A percentile compares a stretch with the other conserved stretches of the same genome.
phyloP scores from a whole-genome alignment of 164 flowering plant genomes.

The Chloranthus sessilifolius region DNA sequence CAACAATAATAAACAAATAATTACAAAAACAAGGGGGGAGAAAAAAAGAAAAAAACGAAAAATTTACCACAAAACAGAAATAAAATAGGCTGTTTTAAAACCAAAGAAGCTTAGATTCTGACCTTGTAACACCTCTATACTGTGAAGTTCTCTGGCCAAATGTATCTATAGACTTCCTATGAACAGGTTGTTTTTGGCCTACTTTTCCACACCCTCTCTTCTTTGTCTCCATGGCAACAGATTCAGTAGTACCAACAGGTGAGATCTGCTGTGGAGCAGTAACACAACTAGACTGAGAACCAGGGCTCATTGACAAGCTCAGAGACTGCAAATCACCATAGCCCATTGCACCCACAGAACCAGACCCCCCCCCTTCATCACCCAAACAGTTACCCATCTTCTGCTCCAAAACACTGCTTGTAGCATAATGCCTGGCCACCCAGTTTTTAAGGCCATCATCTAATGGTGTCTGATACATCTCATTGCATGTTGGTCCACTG shows the following conservation, averaged over 20 bases:
- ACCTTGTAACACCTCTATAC: conserved; percentile 87
- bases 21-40: not conserved
- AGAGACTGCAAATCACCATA: conserved; percentile 68
- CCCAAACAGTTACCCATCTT: conserved; percentile 21
- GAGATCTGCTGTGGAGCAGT: conserved; percentile 43
- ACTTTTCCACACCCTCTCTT: conserved; percentile 52
- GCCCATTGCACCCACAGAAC: conserved; percentile 28
- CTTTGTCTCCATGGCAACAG: conserved; percentile 41
- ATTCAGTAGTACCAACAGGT: conserved; percentile 30
- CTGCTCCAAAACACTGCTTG: conserved; percentile 29
- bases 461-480: conserved; percentile 29
- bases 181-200: conserved; percentile 57
- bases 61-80: not conserved
- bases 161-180: conserved; percentile 77
- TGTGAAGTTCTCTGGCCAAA: conserved; percentile 88
- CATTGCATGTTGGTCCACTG: conserved; percentile 28
- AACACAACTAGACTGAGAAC: conserved; percentile 69
- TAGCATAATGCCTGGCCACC: conserved; percentile 29
- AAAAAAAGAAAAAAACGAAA: not conserved
- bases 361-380: conserved; percentile 30
- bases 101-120: conserved; percentile 1
- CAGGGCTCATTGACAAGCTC: conserved; percentile 84
- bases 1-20: not conserved
- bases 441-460: conserved; percentile 38
- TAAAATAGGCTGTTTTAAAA: not conserved